Conservation (phyloP, 2,329 filamentous ascomycete species). For the Thyridium curvatum region DNA sequence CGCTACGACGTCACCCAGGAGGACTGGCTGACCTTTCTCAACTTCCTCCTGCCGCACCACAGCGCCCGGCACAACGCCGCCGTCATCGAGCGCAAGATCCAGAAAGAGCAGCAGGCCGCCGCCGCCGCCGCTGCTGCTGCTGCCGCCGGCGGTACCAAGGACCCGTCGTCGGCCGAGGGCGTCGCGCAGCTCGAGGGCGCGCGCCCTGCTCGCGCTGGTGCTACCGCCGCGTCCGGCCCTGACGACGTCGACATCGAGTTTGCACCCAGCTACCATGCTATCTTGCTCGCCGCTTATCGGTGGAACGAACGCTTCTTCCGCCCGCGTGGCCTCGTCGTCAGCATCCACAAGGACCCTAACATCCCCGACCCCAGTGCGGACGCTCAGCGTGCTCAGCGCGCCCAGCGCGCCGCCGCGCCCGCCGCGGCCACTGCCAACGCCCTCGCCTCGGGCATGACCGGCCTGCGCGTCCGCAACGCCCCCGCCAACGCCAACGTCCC, state of each 20-base stretch:
- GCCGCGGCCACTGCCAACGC: too few species aligned
- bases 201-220: too few species aligned
- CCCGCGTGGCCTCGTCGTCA: slow-evolving; percentile 40
- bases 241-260: too few species aligned
- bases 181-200: slow-evolving; percentile 23
- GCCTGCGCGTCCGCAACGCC: too few species aligned
- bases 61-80: slow-evolving; percentile 35
- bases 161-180: too few species aligned
- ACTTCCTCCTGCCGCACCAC: slow-evolving; percentile 47
- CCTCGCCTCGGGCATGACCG: too few species aligned
- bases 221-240: too few species aligned
- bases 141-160: slow-evolving; percentile 12
- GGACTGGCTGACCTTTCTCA: slow-evolving; percentile 56
- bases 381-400: too few species aligned
- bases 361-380: slow-evolving; percentile 12
- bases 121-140: slow-evolving; percentile 13
- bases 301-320: slow-evolving; percentile 54
- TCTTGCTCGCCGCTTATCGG: too few species aligned
- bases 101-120: slow-evolving; percentile 26
- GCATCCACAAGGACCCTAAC: slow-evolving; percentile 17
- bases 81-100: slow-evolving; percentile 42
- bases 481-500: too few species aligned
- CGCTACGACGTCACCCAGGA: slow-evolving; percentile 38
- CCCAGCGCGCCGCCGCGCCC: too few species aligned
- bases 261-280: too few species aligned